Base-by-base conservation (phyloP, 2,329 filamentous ascomycete species). In the Penicillium glabrum region DNA sequence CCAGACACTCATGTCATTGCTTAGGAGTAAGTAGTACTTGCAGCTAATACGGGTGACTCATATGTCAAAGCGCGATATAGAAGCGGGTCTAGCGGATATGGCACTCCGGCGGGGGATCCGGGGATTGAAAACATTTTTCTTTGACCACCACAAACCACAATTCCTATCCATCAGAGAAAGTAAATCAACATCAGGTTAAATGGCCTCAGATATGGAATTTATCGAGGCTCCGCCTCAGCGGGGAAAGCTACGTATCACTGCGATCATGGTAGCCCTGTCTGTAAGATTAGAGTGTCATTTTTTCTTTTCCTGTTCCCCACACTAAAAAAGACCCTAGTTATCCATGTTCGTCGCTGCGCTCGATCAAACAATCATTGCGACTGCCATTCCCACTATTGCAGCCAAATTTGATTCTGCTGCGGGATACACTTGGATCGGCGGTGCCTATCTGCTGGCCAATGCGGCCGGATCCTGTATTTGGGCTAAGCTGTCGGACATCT, bases 341-440 rank as follows among this genome's bases (percentile, higher is more conserved):
- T 61, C 68, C 1, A 64, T 72, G 48, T 72, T 74, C 51, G 62
- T 75, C 23, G 67, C 74, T 3, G 73, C 75, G 1, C 64, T 77
- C 4, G 74, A 77, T 50, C 69, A 72, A 56, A 86, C 84, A 0
- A 87, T 87, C 61, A 78, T 87, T 52, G 83, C 85, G 0, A 87
- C 85, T 3, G 83, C 85, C 2, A 73, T 87, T 0, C 85, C 85
- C 0, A 86, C 83, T 1, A 87, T 87, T 51, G 77, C 79, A 16
- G 76, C 80, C 33, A 80, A 89, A 58, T 83, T 93, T 59, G 68
- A 85, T 45, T 89, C 88, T 6, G 84, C 84, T 3, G 78, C 83
- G 16, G 89, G 89, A 24, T 93, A 91, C 73, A 86, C 86, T 14
- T 93, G 89, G 90, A 89, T 93, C 58, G 89, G 89, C 1, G 86